phyloP scores from a whole-genome alignment of 345 rosid genomes.

The Eucalyptus regnans region DNA sequence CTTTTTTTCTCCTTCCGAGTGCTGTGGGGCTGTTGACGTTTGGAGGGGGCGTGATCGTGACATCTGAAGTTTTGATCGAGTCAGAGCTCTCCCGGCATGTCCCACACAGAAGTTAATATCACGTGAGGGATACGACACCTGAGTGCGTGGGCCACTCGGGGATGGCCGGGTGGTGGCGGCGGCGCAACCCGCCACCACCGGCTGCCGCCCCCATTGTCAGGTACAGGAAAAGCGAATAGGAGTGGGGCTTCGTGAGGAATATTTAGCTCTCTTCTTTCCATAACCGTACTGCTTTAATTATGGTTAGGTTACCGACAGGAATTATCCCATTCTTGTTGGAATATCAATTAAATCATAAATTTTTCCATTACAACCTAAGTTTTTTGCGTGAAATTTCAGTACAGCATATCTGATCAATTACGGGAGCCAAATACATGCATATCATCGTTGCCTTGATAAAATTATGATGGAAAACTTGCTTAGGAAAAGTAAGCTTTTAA shows the following conservation, averaged over 20 bases:
- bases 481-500: not conserved
- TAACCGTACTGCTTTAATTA: not conserved
- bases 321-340: too few relatives aligned
- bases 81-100: not conserved
- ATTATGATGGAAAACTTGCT: not conserved
- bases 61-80: not conserved
- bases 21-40: not conserved
- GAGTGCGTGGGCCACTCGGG: not conserved
- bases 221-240: not conserved
- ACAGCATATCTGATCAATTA: too few relatives aligned
- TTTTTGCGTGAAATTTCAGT: too few relatives aligned
- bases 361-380: too few relatives aligned
- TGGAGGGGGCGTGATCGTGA: not conserved
- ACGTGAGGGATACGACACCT: not conserved
- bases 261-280: not conserved
- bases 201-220: not conserved
- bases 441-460: not conserved
- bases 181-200: not conserved
- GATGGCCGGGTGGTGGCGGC: not conserved
- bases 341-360: too few relatives aligned
- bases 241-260: not conserved
- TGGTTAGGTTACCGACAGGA: too few relatives aligned
- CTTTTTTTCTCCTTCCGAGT: not conserved
- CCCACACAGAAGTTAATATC: not conserved
- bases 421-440: not conserved